Conservation (phyloP, 2,329 filamentous ascomycete genomes). For the Alternaria consortialis region DNA sequence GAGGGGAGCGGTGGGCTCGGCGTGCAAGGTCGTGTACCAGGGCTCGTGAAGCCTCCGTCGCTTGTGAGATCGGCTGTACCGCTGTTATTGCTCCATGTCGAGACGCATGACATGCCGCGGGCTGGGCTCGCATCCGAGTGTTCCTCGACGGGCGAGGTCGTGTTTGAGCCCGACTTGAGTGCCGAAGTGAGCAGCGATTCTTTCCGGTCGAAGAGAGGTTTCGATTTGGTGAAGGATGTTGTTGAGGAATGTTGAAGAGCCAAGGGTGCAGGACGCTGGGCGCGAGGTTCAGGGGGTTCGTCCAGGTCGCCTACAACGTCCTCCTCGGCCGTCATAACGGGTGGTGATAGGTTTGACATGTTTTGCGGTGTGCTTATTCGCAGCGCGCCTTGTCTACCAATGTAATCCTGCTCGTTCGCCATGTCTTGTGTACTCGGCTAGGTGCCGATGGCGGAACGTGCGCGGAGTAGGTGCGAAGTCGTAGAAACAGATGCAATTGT, state of each 20-base stretch:
- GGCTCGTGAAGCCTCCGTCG: conserved; percentile 89
- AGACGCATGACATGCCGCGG: conserved; percentile 63
- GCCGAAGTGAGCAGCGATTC: conserved; percentile 89
- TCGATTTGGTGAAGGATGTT: conserved; percentile 59
- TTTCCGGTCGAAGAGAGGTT: conserved; percentile 64
- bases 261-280: conserved; percentile 54
- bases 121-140: conserved; percentile 48
- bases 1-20: conserved; percentile 85
- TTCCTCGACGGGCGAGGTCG: conserved; percentile 53
- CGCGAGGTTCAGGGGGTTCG: conserved; percentile 81
- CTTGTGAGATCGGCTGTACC: conserved; percentile 91
- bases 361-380: conserved; percentile 42
- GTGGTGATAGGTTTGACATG: conserved; percentile 35
- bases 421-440: conserved; percentile 29
- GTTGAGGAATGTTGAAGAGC: conserved; percentile 50
- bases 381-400: conserved; percentile 35
- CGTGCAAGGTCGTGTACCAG: conserved; percentile 79
- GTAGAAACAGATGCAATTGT: conserved; percentile 3
- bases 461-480: neutral
- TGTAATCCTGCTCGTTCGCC: conserved; percentile 46
- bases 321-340: conserved; percentile 56
- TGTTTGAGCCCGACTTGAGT: conserved; percentile 64
- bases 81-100: conserved; percentile 82
- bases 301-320: conserved; percentile 81
- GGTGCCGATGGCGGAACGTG: neutral